Percentiles rank a stretch among this genome's conserved stretches.
Conservation (phyloP, 768 basidiomycete genomes). For the Multifurca ochricompacta region DNA sequence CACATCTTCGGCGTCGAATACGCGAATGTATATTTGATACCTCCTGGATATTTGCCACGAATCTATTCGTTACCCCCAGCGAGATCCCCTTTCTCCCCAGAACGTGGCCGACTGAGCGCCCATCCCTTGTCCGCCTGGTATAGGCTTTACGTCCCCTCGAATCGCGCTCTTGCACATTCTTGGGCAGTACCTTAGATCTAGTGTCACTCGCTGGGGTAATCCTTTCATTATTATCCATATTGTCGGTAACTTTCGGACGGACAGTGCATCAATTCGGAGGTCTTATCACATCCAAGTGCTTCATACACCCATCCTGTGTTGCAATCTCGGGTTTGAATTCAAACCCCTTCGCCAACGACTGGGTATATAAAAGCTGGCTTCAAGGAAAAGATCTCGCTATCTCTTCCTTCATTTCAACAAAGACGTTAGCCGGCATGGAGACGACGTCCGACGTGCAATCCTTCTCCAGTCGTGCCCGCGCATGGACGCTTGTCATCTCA, state of each 20-base stretch:
- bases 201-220: neutral
- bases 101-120: neutral
- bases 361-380: constrained; percentile 6
- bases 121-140: neutral
- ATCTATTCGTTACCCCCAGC: neutral
- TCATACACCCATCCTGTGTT: neutral
- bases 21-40: neutral
- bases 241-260: neutral
- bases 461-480: neutral
- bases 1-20: neutral
- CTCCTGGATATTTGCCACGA: neutral
- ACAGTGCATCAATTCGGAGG: neutral
- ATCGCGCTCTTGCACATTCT: neutral
- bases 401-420: neutral
- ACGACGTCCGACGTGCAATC: neutral
- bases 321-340: too few relatives aligned
- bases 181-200: neutral
- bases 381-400: neutral
- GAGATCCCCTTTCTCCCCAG: neutral
- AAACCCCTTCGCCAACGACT: neutral
- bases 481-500: neutral
- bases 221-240: neutral
- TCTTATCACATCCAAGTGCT: neutral
- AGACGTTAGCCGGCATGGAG: neutral
- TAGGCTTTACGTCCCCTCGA: neutral